Evolutionary conservation across 805 yeast genomes (phyloP).

Genomic region (Ogataea methylovora): DNA sequence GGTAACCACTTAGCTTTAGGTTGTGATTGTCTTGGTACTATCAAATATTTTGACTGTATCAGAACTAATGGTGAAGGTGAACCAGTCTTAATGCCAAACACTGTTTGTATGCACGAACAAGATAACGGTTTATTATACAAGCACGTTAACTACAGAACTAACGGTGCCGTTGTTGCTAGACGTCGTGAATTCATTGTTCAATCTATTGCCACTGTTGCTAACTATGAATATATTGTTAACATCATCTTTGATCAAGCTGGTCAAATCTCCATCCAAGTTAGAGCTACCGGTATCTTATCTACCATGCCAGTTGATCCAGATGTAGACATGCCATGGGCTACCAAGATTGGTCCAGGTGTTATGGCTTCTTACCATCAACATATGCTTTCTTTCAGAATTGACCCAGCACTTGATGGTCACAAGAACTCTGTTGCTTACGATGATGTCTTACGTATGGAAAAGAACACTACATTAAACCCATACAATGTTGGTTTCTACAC

Average conservation of each 20-base stretch:
- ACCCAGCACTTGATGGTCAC: constrained; percentile 78
- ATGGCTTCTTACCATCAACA: constrained; percentile 85
- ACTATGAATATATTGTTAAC: constrained; percentile 73
- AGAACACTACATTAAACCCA: constrained; percentile 47
- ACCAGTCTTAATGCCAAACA: constrained; percentile 55
- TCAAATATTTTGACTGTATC: constrained; percentile 62
- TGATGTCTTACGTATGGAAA: constrained; percentile 57
- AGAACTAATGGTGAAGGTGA: constrained; percentile 53
- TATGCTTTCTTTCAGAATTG: constrained; percentile 70
- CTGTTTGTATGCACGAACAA: constrained; percentile 76
- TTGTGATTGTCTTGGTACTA: constrained; percentile 77
- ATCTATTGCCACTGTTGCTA: constrained; percentile 78
- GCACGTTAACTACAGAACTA: constrained; percentile 74
- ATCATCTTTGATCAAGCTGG: constrained; percentile 72
- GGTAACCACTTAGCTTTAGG: constrained; percentile 67
- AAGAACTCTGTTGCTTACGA: constrained; percentile 66
- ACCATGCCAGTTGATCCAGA: constrained; percentile 76
- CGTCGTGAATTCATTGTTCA: constrained; percentile 74
- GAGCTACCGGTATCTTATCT: constrained; percentile 83
- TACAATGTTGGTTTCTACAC: constrained; percentile 63
- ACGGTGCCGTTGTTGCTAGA: constrained; percentile 63
- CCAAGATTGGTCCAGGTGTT: constrained; percentile 70
- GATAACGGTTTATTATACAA: constrained; percentile 71
- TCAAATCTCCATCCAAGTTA: constrained; percentile 65
- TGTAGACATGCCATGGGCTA: constrained; percentile 63